Evolutionary conservation across 345 rosid species (phyloP), one percentile per base, ranked within the genome.

Genomic region (Geranium rotundifolium): DNA sequence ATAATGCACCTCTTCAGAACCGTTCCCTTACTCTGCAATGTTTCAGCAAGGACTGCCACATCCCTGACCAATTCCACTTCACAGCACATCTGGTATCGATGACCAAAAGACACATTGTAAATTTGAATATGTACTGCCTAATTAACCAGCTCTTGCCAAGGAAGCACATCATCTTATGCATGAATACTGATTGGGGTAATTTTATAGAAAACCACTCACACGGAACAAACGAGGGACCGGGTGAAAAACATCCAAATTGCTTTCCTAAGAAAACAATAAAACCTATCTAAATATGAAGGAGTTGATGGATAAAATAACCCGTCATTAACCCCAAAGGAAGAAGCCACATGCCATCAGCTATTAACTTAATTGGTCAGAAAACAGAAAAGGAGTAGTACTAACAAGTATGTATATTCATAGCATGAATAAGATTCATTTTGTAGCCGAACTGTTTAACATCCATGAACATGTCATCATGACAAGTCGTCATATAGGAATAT

Each of bases 31-130:
- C 8, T 59, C 52, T 71, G 58, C 68, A 58, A 64, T 31, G 49
- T 69, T 39, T 60, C 59, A 56, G 65, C 57, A 59, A 19, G 23
- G 17, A 71, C 41, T 37, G 20, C 46, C 16, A 77, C 69, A 39
- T 63, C 56, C 67, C 67, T 62, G 10, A 19, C 29, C 67, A 74
- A 41, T 67, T 74, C 71, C 64, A 74, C 69, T 71, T 77, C 69
- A 29, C 12, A 58, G 60, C 78, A 77, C 68, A 46, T 9, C 52
- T 46, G 52, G 52, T 10, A 46, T 14, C 52, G 10, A 14, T 46
- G 12, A 46, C 52, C 52, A 46, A 12, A 14, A 37, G 12, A 6
- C 3, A 37, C 12, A 5, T 5, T 10, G 3, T 34, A 46, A 46
- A 14, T 2, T 7, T 0, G 12, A 9, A 12, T 14, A 46, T 46